Evolutionary conservation across 2,329 filamentous ascomycete genomes (phyloP), one percentile per base, ranked within the genome.

Genomic region (Setomelanomma holmii): DNA sequence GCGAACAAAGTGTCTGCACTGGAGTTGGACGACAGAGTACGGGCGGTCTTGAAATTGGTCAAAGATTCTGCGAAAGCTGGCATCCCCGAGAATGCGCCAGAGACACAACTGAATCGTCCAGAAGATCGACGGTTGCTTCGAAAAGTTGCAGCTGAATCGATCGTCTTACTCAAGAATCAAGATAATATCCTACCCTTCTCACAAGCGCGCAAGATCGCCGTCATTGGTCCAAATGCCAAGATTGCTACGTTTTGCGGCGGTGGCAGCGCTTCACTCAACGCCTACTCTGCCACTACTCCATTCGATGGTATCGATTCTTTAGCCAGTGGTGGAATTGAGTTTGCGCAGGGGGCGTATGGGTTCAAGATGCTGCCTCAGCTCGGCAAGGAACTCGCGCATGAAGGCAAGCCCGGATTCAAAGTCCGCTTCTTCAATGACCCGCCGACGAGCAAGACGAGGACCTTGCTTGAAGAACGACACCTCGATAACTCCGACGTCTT

Each of bases 41-140:
- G 52, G 5, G 49, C 49, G 5, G 33, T 58, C 1, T 35, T 84
- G 68, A 86, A 87, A 1, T 76, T 90, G 17, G 89, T 89, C 57
- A 86, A 90, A 67, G 82, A 82, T 8, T 33, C 48, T 39, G 86
- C 86, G 0, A 87, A 84, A 57, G 78, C 80, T 1, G 24, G 20
- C 1, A 84, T 85, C 1, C 72, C 84, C 0, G 75, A 81, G 16
- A 76, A 80, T 10, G 68, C 87, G 59, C 81, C 82, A 60, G 72
- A 77, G 14, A 78, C 82, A 34, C 24, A 36, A 22, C 16, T 38
- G 4, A 83, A 89, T 64, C 87, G 81, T 4, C 75, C 80, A 1
- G 80, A 83, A 56, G 21, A 45, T 5, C 21, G 43, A 16, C 16
- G 33, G 14, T 41, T 51, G 12, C 2, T 46, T 40, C 23, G 47